phyloP scores from a whole-genome alignment of 1,284 basidiomycete species.

The Takashimella koratensis region DNA sequence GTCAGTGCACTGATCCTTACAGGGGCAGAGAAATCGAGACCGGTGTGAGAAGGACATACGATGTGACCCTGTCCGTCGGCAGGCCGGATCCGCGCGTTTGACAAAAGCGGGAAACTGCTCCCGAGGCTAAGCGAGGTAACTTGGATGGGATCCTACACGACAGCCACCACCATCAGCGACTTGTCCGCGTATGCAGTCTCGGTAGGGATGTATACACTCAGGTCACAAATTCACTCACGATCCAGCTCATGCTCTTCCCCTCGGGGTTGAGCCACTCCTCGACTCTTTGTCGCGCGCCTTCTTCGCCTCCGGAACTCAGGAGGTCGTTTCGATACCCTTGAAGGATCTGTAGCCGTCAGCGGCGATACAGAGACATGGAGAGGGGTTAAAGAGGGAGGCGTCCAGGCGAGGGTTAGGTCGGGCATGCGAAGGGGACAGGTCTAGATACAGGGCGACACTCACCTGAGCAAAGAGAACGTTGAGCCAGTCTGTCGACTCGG shows the following conservation, averaged over 20 bases:
- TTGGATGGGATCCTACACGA: slow-evolving; percentile 51
- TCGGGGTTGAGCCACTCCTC: slow-evolving; percentile 50
- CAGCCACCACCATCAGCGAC: slow-evolving; percentile 1
- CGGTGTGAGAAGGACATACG: too few relatives aligned
- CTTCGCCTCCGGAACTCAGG: slow-evolving; percentile 47
- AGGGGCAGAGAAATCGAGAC: not conserved
- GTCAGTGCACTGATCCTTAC: not conserved
- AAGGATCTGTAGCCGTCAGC: slow-evolving; percentile 35
- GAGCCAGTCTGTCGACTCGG: slow-evolving; percentile 57
- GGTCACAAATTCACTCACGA: too few relatives aligned
- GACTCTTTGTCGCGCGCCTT: slow-evolving; percentile 47
- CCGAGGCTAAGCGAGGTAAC: slow-evolving; percentile 57
- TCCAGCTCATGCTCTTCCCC: slow-evolving; percentile 36
- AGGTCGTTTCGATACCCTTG: slow-evolving; percentile 49
- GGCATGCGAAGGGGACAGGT: too few relatives aligned
- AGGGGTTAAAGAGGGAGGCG: too few relatives aligned
- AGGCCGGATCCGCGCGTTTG: slow-evolving; percentile 55
- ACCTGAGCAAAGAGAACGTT: slow-evolving; percentile 57
- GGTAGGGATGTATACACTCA: too few relatives aligned
- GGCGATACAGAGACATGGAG: slow-evolving; percentile 16
- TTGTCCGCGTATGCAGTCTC: too few relatives aligned
- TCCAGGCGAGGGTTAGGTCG: too few relatives aligned
- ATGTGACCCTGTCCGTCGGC: slow-evolving; percentile 54
- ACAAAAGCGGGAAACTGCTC: slow-evolving; percentile 52
- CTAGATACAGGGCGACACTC: too few relatives aligned